phyloP scores from a whole-genome alignment of 768 basidiomycete species.

The Suillus bovinus region DNA sequence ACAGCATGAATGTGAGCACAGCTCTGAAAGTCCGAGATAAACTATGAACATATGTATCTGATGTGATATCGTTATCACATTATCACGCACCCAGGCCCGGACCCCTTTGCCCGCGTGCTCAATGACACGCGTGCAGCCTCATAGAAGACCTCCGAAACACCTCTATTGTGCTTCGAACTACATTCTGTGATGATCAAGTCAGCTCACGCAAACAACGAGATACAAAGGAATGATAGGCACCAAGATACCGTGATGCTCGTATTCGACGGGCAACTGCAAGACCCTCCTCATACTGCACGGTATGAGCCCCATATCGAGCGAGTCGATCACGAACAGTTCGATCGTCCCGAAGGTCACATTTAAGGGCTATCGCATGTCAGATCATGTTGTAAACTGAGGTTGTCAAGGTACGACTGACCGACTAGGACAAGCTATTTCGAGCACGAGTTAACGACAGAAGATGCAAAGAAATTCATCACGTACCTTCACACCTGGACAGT shows the following conservation, averaged over 20 bases:
- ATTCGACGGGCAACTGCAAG: slow-evolving; percentile 85
- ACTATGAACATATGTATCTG: neutral
- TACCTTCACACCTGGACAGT: slow-evolving; percentile 95
- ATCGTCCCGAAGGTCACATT: slow-evolving; percentile 95
- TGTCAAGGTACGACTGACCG: slow-evolving; percentile 51
- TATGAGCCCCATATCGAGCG: slow-evolving; percentile 63
- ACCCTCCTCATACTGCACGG: slow-evolving; percentile 92
- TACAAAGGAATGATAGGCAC: slow-evolving; percentile 43
- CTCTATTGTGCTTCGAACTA: slow-evolving; percentile 95
- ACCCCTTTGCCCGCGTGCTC: slow-evolving; percentile 68
- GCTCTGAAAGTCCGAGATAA: slow-evolving; percentile 3
- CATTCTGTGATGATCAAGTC: slow-evolving; percentile 61
- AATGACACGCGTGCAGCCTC: slow-evolving; percentile 88
- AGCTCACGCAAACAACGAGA: neutral
- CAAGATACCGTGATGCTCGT: slow-evolving; percentile 91
- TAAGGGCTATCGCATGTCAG: slow-evolving; percentile 60
- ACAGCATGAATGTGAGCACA: slow-evolving; percentile 5
- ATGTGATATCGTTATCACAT: slow-evolving; percentile 42
- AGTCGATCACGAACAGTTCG: slow-evolving; percentile 68
- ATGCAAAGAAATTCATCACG: slow-evolving; percentile 21
- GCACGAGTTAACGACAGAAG: slow-evolving; percentile 11
- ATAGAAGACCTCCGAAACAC: slow-evolving; percentile 90
- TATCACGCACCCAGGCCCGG: slow-evolving; percentile 56
- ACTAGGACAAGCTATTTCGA: slow-evolving; percentile 75
- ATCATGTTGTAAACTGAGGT: too few species aligned